phyloP scores from a whole-genome alignment of 257 asterid species.

The Rauvolfia tetraphylla region DNA sequence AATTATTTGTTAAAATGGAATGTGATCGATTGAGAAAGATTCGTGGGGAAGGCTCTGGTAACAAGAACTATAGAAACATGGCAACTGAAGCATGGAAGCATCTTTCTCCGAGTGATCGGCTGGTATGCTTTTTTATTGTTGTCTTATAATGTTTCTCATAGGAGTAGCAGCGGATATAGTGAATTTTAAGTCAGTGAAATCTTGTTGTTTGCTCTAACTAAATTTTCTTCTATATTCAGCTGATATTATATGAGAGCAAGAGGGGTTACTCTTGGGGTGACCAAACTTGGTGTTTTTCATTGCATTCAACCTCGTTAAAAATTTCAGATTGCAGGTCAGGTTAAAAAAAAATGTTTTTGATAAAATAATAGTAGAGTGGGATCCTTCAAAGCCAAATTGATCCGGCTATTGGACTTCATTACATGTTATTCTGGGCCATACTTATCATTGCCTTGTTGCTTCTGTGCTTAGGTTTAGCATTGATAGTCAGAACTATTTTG shows the following conservation, averaged over 20 bases:
- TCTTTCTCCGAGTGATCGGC: constrained; percentile 44
- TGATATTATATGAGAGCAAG: background rate
- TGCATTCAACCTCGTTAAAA: background rate
- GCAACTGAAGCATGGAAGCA: constrained; percentile 50
- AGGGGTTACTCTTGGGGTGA: background rate
- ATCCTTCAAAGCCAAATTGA: background rate
- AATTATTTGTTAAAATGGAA: constrained; percentile 52
- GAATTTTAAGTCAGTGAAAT: background rate
- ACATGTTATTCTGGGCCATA: background rate
- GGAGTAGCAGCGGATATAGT: background rate
- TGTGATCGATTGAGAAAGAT: constrained; percentile 38
- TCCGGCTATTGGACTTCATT: background rate
- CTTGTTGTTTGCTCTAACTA: background rate
- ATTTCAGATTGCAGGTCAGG: background rate
- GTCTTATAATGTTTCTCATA: background rate
- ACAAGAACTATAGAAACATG: constrained; percentile 38
- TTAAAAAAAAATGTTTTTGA: background rate
- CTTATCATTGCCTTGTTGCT: background rate
- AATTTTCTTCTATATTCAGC: background rate
- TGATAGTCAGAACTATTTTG: background rate
- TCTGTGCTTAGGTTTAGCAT: background rate
- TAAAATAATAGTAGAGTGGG: background rate
- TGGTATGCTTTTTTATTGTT: constrained; percentile 33
- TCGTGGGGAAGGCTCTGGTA: constrained; percentile 36
- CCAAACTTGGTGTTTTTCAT: background rate